These are phyloP conservation scores for Rhinocladiella mackenziei DNA, from an alignment of 2,329 filamentous ascomycete species.

Conservation along the genomic window DNA sequence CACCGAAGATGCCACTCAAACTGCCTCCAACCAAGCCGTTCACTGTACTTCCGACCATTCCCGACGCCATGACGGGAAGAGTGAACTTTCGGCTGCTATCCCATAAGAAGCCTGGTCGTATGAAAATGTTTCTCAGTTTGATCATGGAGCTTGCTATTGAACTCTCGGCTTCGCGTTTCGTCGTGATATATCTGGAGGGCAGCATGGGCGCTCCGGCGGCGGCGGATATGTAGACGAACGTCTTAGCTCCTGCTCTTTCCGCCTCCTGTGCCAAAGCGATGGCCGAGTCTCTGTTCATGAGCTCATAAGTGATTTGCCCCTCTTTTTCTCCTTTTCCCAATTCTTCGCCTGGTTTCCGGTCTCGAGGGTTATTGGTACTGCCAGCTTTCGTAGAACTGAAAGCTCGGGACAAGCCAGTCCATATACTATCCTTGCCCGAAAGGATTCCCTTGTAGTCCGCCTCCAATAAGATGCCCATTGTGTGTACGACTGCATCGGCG, in stretches of 20 bases:
- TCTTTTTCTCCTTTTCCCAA: conserved; percentile 63
- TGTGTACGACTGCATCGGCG: conserved; percentile 85
- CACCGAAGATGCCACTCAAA: conserved; percentile 72
- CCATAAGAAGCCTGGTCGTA: conserved; percentile 85
- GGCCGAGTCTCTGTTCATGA: conserved; percentile 82
- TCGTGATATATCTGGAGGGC: conserved; percentile 79
- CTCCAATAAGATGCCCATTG: conserved; percentile 92
- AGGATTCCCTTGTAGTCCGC: conserved; percentile 95
- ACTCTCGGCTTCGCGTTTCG: conserved; percentile 85
- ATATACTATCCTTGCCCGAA: conserved; percentile 75
- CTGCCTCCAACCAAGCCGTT: conserved; percentile 74
- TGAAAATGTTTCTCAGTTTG: conserved; percentile 71
- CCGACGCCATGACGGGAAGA: conserved; percentile 74
- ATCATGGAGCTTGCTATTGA: conserved; percentile 70
- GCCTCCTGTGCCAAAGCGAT: conserved; percentile 78
- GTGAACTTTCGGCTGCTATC: conserved; percentile 78
- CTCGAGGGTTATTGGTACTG: conserved; percentile 66
- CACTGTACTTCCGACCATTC: conserved; percentile 68
- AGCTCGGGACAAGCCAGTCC: conserved; percentile 71
- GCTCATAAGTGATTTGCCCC: conserved; percentile 85
- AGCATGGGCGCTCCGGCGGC: conserved; percentile 80
- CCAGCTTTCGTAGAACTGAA: conserved; percentile 63
- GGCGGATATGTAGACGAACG: conserved; percentile 86
- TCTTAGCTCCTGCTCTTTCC: conserved; percentile 57
- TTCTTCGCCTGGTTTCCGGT: conserved; percentile 52